Evolutionary conservation across 495 filamentous ascomycete genomes (phyloP), one percentile per base, ranked within the genome.

Genomic region (Darksidea phi): DNA sequence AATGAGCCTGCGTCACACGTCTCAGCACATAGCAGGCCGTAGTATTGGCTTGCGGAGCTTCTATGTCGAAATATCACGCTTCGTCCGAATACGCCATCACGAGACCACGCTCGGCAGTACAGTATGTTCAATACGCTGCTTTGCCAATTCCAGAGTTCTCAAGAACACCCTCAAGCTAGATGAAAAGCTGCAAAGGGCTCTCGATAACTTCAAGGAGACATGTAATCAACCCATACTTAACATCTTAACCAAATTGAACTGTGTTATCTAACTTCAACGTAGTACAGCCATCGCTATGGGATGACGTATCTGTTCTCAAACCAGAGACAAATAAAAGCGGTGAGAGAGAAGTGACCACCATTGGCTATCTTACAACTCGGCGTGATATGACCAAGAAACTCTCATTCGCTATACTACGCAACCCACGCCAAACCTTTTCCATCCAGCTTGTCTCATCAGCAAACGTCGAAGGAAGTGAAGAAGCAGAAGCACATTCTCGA

Each of bases 341-440:
- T 32, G 86, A 80, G 42, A 62, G 76, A 20, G 68, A 79, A 34
- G 83, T 91, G 17, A 75, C 78, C 5, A 70, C 95, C 13, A 81
- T 89, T 72, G 91, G 91, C 48, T 95, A 90, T 65, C 76, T 96
- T 4, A 80, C 82, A 15, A 74, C 75, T 37, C 79, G 84, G 20
- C 79, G 80, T 46, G 82, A 89, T 54, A 70, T 88, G 17, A 82
- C 82, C 41, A 83, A 85, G 63, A 83, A 82, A 50, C 73, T 92
- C 6, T 82, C 82, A 12, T 92, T 94, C 67, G 84, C 83, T n/a
- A 76, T 83, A 47, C 66, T 92, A 2, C 75, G 81, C 5, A 74
- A 82, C 56, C 71, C 77, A 23, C 77, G 77, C 1, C 75, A 82
- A 64, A 69, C 70, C 36, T 66, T 76, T 46, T 77, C 68, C 48